Conservation (phyloP, 371 early-diverging fungal species). For the Syncephalastrum racemosum region DNA sequence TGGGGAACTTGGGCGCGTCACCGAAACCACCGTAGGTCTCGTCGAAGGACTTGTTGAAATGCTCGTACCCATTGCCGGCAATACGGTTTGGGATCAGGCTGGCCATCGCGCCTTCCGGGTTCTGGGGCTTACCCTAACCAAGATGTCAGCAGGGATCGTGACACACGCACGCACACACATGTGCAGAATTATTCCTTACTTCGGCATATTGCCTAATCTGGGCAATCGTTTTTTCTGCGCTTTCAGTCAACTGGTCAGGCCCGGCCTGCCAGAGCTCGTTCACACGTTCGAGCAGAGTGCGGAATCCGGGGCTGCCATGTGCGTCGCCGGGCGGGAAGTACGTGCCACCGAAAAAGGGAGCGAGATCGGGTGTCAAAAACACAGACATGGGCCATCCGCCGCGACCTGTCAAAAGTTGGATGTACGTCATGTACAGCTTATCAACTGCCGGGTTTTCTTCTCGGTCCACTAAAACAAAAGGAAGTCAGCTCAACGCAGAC, state of each 20-base stretch:
- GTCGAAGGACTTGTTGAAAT: constrained; percentile 52
- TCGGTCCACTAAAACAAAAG: constrained; percentile 36
- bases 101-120: constrained; percentile 12
- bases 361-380: constrained; percentile 61
- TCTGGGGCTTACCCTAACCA: constrained; percentile 5
- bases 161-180: no score
- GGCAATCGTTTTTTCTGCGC: constrained; percentile 40
- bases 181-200: constrained; percentile 16
- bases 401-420: constrained; percentile 49
- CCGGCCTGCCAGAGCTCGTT: constrained; percentile 46
- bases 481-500: background rate
- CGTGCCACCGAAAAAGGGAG: constrained; percentile 69
- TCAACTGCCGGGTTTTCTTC: constrained; percentile 71
- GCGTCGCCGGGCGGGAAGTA: constrained; percentile 64
- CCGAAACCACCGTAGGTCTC: constrained; percentile 58
- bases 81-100: constrained; percentile 20
- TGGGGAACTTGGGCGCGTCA: constrained; percentile 67
- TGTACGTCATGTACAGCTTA: constrained; percentile 62
- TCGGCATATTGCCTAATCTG: constrained; percentile 37
- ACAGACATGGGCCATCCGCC: constrained; percentile 70
- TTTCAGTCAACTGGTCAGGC: constrained; percentile 35
- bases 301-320: constrained; percentile 54
- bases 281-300: constrained; percentile 43
- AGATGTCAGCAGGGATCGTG: background rate
- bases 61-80: constrained; percentile 28